A percentile compares a stretch with the other conserved stretches of the same genome.
These are phyloP conservation scores for Arachis stenosperma DNA, from an alignment of 306 rosid genomes.

Conservation along the genomic window DNA sequence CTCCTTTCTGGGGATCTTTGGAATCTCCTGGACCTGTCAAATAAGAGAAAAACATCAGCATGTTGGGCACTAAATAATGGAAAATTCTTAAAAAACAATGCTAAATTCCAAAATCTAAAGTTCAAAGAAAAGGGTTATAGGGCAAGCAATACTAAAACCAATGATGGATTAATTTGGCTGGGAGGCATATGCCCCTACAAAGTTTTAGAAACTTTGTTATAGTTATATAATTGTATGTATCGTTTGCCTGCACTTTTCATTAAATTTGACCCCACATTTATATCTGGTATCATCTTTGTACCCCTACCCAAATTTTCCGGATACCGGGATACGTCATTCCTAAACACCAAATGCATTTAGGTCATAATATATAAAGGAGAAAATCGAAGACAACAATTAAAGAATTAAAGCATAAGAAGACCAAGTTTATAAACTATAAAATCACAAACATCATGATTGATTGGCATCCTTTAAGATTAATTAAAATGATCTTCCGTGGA, in stretches of 20 bases:
- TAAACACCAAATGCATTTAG: background rate
- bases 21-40: constrained; percentile 63
- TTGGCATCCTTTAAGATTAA: background rate
- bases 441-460: background rate
- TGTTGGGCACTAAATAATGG: constrained; percentile 19
- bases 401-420: background rate
- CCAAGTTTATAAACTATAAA: constrained; percentile 16
- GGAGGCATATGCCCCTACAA: no score
- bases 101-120: background rate
- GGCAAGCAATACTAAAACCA: background rate
- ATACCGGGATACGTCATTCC: no score
- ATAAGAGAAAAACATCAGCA: constrained; percentile 32
- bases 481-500: background rate
- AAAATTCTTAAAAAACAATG: background rate
- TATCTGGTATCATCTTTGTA: no score
- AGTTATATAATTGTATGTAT: no score
- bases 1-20: constrained; percentile 53
- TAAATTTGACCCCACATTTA: no score
- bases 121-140: background rate
- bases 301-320: no score
- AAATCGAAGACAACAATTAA: background rate
- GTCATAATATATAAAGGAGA: background rate
- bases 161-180: no score
- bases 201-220: no score
- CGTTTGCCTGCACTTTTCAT: no score